Evolutionary conservation across 2,329 filamentous ascomycete species (phyloP), one percentile per base, ranked within the genome.

Genomic region (Fusarium mangiferae): DNA sequence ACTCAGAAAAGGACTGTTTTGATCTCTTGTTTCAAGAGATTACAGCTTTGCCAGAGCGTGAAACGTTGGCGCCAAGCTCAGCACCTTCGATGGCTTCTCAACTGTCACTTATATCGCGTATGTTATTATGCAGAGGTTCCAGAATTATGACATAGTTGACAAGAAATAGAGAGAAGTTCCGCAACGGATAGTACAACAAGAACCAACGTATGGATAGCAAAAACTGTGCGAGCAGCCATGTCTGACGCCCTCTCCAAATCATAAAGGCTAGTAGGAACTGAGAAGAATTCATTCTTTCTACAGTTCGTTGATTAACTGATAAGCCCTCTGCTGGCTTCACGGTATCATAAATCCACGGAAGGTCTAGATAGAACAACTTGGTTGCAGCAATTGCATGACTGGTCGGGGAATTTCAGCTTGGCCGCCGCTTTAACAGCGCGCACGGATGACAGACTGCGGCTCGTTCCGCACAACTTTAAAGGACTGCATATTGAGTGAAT

Each of bases 201-300:
- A 22, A 81, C 77, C 9, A 81, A 82, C 60, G 76, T 78, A 18
- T 76, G 78, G 74, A 80, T 82, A 60, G 77, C 78, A 39, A 78
- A 73, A 44, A 81, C 81, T 14, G 78, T 81, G 35, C 78, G 78
- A 10, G 60, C 77, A 9, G 80, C 80, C 36, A 80, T 81, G 75
- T 68, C 74, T 15, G 72, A 74, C 10, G 74, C 78, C 3, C 30
- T 77, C 7, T 73, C 74, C 9, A 63, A 67, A 14, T 62, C 74
- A 62, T 79, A 63, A 75, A 18, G 20, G 14, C 17, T 7, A 22
- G 12, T 10, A 9, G 14, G 4, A 13, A 22, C 33, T 13, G 11
- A 6, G 12, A 14, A 4, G 33, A 33, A 33, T 33, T 33, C 12
- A 5, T 33, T 33, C 33, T 14, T 6, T 13, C 13, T 6, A 24